Evolutionary conservation across 2,329 filamentous ascomycete genomes (phyloP), one percentile per base, ranked within the genome.

Genomic region (Fusarium ramigenum): DNA sequence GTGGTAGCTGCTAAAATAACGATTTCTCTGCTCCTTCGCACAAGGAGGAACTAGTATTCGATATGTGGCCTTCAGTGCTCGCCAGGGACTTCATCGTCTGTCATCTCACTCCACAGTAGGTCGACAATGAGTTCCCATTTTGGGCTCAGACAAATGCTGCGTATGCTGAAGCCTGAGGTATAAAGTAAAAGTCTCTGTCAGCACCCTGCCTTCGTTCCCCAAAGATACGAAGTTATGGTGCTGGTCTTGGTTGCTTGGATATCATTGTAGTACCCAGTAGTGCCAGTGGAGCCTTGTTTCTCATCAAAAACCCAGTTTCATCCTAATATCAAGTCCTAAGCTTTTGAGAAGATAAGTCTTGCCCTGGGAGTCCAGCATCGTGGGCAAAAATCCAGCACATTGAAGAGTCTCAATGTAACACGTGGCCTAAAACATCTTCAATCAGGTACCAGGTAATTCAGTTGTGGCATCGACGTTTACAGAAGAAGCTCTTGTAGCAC

Each of bases 351-450:
- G 28, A 28, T 5, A 10, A 36, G 23, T 12, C 23, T 43, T 4
- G 11, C 16, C 34, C 7, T n/a, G 12, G 28, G 21, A 21, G 40
- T 34, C 19, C n/a, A 19, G 16, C 30, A 32, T 8, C 54, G 40
- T n/a, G 19, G 37, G 30, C 23, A 37, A 28, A 23, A 28, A 39
- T 37, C 23, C 10, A 52, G 14, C 12, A 30, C 28, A 11, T 15
- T 30, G n/a, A 49, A 32, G 9, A 30, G 9, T 30, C 25, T 47
- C 25, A 11, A n/a, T 32, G 4, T 14, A 11, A 23, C 69, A 73
- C 70, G 70, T 73, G 70, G 66, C 34, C 37, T 6, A 28, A 32
- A 60, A 23, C 12, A 53, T 37, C 15, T 58, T 39, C 47, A 23
- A n/a, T 44, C 19, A 47, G 25, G 19, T 47, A 36, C 34, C 16